Percentiles rank a stretch among this genome's conserved stretches.
phyloP scores from a whole-genome alignment of 768 basidiomycete species.

The Crepidotus variabilis region DNA sequence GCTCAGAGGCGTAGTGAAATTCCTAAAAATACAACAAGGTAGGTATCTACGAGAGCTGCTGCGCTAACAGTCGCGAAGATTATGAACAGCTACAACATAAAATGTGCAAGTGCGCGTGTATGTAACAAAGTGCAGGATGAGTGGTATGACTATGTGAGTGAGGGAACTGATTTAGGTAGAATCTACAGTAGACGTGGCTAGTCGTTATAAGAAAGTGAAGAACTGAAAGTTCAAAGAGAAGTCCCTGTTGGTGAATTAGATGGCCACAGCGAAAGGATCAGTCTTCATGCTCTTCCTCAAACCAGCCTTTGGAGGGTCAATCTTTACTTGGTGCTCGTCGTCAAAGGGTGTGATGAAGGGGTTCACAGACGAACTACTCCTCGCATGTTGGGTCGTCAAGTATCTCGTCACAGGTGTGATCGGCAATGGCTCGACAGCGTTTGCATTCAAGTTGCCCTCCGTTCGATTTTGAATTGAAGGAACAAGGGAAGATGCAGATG shows the following conservation, averaged over 20 bases:
- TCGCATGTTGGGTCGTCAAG: constrained; percentile 39
- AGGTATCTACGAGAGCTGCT: not conserved
- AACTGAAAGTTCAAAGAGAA: not conserved
- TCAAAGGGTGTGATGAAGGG: constrained; percentile 82
- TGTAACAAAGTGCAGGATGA: not conserved
- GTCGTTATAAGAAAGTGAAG: not conserved
- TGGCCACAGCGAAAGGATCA: constrained; percentile 44
- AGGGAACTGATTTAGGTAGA: not conserved
- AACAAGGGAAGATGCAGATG: constrained; percentile 16
- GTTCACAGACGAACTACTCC: constrained; percentile 34
- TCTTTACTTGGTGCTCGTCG: constrained; percentile 48
- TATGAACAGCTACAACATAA: not conserved
- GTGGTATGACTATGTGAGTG: not conserved
- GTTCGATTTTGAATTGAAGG: constrained; percentile 8
- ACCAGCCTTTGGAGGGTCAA: constrained; percentile 20
- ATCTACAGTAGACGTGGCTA: not conserved
- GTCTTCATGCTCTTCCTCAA: constrained; percentile 44
- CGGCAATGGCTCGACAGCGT: constrained; percentile 12
- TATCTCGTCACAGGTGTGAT: constrained; percentile 40
- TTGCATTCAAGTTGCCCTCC: constrained; percentile 1
- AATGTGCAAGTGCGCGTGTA: not conserved
- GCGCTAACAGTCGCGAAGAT: not conserved
- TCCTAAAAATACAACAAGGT: constrained; percentile 14
- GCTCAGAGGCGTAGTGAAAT: constrained; percentile 5
- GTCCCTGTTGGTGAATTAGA: constrained; percentile 10